These are phyloP conservation scores for Thermothelomyces thermophilus DNA, from an alignment of 2,329 filamentous ascomycete species.

Conservation along the genomic window DNA sequence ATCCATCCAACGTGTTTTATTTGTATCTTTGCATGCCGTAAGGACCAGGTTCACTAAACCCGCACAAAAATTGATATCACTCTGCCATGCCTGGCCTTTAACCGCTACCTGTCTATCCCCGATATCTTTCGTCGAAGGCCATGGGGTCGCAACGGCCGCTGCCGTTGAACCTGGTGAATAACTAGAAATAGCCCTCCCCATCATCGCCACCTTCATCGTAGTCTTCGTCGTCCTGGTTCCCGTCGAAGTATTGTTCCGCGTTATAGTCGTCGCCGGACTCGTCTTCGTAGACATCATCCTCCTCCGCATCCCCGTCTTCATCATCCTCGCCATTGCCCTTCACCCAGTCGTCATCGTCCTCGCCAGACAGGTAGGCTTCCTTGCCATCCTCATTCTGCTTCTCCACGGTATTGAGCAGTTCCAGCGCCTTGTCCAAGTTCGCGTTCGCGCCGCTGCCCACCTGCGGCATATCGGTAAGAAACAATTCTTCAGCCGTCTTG, in stretches of 20 bases:
- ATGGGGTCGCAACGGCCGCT: not conserved
- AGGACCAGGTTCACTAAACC: not conserved
- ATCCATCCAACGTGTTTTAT: not conserved
- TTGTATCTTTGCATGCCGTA: not conserved
- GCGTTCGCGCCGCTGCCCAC: conserved; percentile 25
- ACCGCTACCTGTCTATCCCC: not conserved
- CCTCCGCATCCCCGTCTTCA: conserved; percentile 39
- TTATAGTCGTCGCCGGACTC: conserved; percentile 56
- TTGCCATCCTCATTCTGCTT: conserved; percentile 31
- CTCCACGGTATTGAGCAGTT: conserved; percentile 40
- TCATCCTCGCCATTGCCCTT: conserved; percentile 39
- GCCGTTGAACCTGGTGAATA: too few species aligned
- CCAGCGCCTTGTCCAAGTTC: conserved; percentile 34
- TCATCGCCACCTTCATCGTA: conserved; percentile 48
- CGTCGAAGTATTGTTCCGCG: conserved; percentile 55
- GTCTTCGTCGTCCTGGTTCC: conserved; percentile 47
- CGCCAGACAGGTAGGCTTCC: conserved; percentile 38
- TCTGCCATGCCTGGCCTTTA: not conserved
- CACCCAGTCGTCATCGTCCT: conserved; percentile 45
- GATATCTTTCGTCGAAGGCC: conserved; percentile 7
- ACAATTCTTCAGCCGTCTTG: conserved; percentile 46
- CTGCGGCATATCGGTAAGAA: conserved; percentile 33
- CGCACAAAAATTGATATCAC: conserved; percentile 12
- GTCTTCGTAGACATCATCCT: conserved; percentile 49
- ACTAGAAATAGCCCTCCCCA: conserved; percentile 29